Percentiles rank a stretch among this genome's conserved stretches.
Evolutionary conservation across 2,329 filamentous ascomycete genomes (phyloP).

Genomic region (Ceratocystis colombiana): DNA sequence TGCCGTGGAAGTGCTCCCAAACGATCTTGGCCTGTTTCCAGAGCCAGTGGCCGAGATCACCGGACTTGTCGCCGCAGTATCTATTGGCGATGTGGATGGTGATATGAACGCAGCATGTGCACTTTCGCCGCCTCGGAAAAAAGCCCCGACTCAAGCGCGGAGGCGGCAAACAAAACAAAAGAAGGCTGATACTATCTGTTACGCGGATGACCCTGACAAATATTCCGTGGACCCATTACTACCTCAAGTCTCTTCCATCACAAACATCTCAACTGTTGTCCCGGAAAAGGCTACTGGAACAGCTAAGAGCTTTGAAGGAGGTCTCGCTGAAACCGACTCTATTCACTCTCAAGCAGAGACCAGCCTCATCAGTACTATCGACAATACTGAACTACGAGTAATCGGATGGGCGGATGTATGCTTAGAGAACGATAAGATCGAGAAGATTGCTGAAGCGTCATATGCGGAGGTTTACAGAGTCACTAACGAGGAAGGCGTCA

Average conservation of each 20-base stretch:
- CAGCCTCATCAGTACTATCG: conserved; percentile 23
- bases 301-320: neutral
- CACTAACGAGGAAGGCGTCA: conserved; percentile 48
- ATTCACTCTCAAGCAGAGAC: neutral
- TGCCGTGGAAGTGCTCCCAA: neutral
- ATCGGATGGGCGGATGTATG: conserved; percentile 51
- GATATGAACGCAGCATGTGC: neutral
- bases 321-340: neutral
- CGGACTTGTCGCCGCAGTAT: conserved; percentile 7
- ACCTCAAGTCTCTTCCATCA: neutral
- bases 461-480: conserved; percentile 57
- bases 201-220: neutral
- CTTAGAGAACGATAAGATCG: conserved; percentile 42
- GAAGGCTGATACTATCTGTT: neutral
- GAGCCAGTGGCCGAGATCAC: neutral
- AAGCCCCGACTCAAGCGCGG: neutral
- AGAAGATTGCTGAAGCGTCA: conserved; percentile 57
- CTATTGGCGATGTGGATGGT: neutral
- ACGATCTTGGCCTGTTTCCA: neutral
- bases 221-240: neutral
- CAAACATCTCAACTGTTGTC: neutral
- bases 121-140: neutral
- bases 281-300: neutral
- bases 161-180: neutral
- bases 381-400: conserved; percentile 33